Evolutionary conservation across 2,329 filamentous ascomycete genomes (phyloP), one percentile per base, ranked within the genome.

Genomic region (Ophiostoma sp.): DNA sequence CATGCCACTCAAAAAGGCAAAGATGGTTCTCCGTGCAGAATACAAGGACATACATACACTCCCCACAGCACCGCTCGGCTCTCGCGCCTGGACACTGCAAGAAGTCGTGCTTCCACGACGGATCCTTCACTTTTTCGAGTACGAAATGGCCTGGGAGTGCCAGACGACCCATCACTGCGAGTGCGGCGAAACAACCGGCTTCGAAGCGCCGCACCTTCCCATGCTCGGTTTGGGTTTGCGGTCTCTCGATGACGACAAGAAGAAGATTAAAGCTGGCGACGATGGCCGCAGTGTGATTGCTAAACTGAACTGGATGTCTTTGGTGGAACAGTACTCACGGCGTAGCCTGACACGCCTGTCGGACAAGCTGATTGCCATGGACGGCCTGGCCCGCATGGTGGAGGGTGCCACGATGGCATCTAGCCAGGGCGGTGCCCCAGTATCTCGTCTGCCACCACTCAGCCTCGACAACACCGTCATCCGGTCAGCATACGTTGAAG

Each of bases 301-400:
- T 19, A 55, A 39, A 12, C 45, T 66, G 31, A 57, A 55, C 39
- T 74, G 73, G 73, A 73, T 66, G 66, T 39, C 22, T 7, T 42
- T 74, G 4, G 71, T 73, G 9, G 57, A 71, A 42, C 45, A 66
- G 42, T 74, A 74, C 57, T 71, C 73, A 9, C n/a, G 22, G 36
- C 68, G 70, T 3, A 61, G 42, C 52, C 59, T 74, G 22, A 74
- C 73, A 3, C 55, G 61, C 6, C 31, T 55, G 28, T 70, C 70
- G n/a, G 73, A 74, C 73, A 74, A 74, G 68, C 64, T 74, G 25
- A 33, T 74, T 11, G 73, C 73, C n/a, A 61, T 74, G 28, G 71
- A 68, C 59, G 73, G 73, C 5, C 31, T 74, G 6, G 73, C 71
- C 1, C 71, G 52, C 19, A 57, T 71, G 72, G 63, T 74, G 1